These are phyloP conservation scores for Sergeia podlipaevii DNA, from an alignment of 208 protist genomes.

Conservation along the genomic window DNA sequence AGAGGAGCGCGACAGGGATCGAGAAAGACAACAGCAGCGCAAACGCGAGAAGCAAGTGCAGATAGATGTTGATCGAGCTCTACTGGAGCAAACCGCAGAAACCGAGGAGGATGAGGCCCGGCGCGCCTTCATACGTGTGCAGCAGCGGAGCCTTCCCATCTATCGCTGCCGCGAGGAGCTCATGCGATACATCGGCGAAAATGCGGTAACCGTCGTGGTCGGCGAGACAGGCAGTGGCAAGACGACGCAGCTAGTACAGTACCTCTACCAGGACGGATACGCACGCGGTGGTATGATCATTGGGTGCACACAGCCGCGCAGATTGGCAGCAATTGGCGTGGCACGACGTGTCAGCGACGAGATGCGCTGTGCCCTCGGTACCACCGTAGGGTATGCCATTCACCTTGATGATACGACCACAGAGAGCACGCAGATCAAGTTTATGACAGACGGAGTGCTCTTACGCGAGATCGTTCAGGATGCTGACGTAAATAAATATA, in stretches of 20 bases:
- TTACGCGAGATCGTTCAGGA: conserved; percentile 93
- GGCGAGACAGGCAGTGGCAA: conserved; percentile 92
- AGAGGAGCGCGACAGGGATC: background rate
- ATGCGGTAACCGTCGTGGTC: conserved; percentile 73
- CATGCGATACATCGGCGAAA: conserved; percentile 78
- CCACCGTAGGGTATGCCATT: conserved; percentile 89
- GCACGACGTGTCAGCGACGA: conserved; percentile 93
- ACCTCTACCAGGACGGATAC: conserved; percentile 76
- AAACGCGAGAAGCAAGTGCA: background rate
- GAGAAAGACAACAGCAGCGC: background rate
- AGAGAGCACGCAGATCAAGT: conserved; percentile 90
- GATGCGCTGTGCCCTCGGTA: conserved; percentile 81
- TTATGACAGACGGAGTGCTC: conserved; percentile 97
- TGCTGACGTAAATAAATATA: conserved; percentile 87
- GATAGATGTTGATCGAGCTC: conserved; percentile 2
- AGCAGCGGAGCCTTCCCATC: conserved; percentile 63
- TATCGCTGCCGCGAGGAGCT: conserved; percentile 58
- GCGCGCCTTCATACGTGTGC: conserved; percentile 23
- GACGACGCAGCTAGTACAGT: conserved; percentile 91
- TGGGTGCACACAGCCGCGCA: conserved; percentile 94
- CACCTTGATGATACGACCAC: conserved; percentile 90
- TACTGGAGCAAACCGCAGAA: conserved; percentile 9
- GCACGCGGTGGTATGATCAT: conserved; percentile 47
- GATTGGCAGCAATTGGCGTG: conserved; percentile 94
- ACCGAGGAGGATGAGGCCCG: conserved; percentile 17